phyloP scores from a whole-genome alignment of 371 early-diverging fungal genomes.

The Mucor lusitanicus region DNA sequence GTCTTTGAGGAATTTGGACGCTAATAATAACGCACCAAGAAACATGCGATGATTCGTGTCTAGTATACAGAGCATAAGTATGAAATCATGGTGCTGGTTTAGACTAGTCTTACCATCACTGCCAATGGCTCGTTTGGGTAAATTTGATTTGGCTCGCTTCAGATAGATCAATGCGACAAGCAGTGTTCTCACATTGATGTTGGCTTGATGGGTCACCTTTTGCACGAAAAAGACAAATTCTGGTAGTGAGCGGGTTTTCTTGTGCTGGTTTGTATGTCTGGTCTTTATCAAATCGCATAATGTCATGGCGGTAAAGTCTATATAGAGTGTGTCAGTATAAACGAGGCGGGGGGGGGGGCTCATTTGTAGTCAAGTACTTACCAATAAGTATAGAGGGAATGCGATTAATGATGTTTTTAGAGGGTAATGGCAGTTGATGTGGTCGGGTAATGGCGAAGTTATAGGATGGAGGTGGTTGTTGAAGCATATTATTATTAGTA shows the following conservation, averaged over 20 bases:
- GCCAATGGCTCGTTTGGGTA: conserved; percentile 43
- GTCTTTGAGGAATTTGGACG: conserved; percentile 76
- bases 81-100: neutral
- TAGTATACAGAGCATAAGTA: neutral
- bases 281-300: conserved; percentile 32
- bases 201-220: conserved; percentile 41
- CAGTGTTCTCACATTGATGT: conserved; percentile 39
- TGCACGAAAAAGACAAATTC: conserved; percentile 50
- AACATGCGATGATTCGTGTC: conserved; percentile 73
- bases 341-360: too few relatives aligned
- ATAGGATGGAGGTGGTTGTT: conserved; percentile 17
- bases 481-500: conserved; percentile 15
- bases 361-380: neutral
- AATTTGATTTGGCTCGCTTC: conserved; percentile 39
- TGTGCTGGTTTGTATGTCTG: conserved; percentile 2
- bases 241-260: conserved; percentile 31
- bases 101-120: conserved; percentile 29
- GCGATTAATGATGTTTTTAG: neutral
- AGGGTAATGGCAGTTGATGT: neutral
- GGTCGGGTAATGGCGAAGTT: conserved; percentile 15
- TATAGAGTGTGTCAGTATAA: too few relatives aligned
- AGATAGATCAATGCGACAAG: conserved; percentile 49
- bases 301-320: conserved; percentile 33
- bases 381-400: conserved; percentile 23
- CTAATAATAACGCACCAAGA: conserved; percentile 72